Percentiles rank a stretch among this genome's conserved stretches.
Conservation (phyloP, 371 early-diverging fungal genomes). For the Mortierella sp. region DNA sequence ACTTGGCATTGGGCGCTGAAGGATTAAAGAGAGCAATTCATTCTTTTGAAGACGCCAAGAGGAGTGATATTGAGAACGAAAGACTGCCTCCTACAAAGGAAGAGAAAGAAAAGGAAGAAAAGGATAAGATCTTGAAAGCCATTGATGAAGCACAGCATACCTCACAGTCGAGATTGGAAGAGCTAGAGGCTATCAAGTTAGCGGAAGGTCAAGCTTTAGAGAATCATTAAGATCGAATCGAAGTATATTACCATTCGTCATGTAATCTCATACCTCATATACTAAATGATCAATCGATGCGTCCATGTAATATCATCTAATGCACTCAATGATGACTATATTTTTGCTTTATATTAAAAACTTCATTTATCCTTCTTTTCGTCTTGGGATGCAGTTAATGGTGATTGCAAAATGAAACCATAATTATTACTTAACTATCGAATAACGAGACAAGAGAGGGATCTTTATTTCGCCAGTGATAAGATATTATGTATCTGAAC, state of each 20-base stretch:
- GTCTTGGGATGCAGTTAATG: neutral
- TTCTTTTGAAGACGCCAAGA: constrained; percentile 93
- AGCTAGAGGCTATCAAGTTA: constrained; percentile 51
- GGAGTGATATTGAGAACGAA: constrained; percentile 92
- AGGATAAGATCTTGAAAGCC: constrained; percentile 65
- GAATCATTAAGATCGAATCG: neutral
- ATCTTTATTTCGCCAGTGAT: too few species aligned
- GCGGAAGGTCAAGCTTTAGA: constrained; percentile 9
- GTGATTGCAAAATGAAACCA: neutral
- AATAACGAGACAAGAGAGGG: too few species aligned
- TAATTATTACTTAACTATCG: too few species aligned
- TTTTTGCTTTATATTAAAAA: neutral
- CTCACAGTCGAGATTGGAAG: constrained; percentile 49
- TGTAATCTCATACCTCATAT: too few species aligned
- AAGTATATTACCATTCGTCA: neutral
- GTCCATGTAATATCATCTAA: too few species aligned
- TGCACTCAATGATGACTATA: too few species aligned
- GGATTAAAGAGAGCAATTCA: constrained; percentile 92
- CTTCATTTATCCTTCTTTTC: neutral
- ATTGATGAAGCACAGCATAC: constrained; percentile 60
- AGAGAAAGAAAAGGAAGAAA: constrained; percentile 61
- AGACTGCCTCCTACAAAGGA: constrained; percentile 87
- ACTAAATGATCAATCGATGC: too few species aligned
- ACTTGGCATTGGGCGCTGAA: constrained; percentile 90
- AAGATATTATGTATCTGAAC: neutral